Conservation (phyloP, 1,139 yeast species). For the Yamadazyma blattariae region DNA sequence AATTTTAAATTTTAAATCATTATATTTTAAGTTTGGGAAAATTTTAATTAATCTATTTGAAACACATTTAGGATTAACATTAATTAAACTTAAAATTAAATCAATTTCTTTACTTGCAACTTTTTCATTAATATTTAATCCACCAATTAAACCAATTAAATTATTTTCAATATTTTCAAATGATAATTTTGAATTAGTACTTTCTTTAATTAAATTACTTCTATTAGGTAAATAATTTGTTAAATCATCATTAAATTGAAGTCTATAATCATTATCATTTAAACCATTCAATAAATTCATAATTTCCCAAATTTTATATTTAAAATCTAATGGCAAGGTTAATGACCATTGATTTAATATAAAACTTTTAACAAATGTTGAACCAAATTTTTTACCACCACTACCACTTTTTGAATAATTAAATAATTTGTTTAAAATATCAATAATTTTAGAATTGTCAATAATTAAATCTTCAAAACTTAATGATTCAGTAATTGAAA, state of each 20-base stretch:
- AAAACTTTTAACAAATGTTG: conserved; percentile 34
- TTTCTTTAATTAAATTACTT: conserved; percentile 39
- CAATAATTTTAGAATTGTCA: conserved; percentile 26
- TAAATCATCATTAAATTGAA: conserved; percentile 31
- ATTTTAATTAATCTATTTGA: conserved; percentile 51
- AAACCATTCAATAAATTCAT: conserved; percentile 17
- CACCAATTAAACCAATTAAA: conserved; percentile 56
- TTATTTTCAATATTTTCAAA: conserved; percentile 49
- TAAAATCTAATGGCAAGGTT: conserved; percentile 31
- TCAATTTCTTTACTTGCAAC: conserved; percentile 48
- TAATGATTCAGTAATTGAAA: conserved; percentile 35
- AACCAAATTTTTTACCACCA: conserved; percentile 36
- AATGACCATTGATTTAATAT: conserved; percentile 45
- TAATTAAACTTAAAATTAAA: conserved; percentile 51
- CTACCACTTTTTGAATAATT: conserved; percentile 25
- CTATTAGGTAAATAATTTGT: conserved; percentile 34
- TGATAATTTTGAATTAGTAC: conserved; percentile 46
- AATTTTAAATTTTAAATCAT: conserved; percentile 56
- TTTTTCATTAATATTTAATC: conserved; percentile 28
- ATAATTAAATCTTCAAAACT: conserved; percentile 26
- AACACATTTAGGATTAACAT: conserved; percentile 48
- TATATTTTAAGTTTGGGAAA: conserved; percentile 51
- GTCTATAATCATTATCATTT: conserved; percentile 29
- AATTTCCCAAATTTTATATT: conserved; percentile 33
- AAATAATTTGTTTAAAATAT: conserved; percentile 28